Evolutionary conservation across 2,329 filamentous ascomycete species (phyloP).

Genomic region (Mycosphaerella sp.): DNA sequence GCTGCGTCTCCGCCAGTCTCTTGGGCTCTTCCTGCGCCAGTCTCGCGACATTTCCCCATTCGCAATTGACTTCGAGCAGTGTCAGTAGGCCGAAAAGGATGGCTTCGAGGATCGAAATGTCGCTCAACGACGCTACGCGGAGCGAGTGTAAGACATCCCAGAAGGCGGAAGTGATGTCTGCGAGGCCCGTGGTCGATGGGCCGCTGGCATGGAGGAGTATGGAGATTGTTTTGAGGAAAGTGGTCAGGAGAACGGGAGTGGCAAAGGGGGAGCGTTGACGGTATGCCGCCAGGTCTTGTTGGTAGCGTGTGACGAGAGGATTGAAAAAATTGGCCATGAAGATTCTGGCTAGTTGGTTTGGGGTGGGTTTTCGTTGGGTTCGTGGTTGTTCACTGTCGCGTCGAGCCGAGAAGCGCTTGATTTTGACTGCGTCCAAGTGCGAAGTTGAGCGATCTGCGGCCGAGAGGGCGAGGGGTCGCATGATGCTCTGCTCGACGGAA

Average conservation of each 20-base stretch:
- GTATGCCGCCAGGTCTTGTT: conserved; percentile 32
- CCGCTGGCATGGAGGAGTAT: conserved; percentile 78
- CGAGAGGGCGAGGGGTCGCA: conserved; percentile 72
- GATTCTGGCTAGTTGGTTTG: conserved; percentile 71
- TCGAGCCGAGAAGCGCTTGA: conserved; percentile 79
- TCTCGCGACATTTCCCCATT: conserved; percentile 51
- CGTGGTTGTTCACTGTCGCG: conserved; percentile 51
- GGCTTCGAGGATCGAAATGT: conserved; percentile 60
- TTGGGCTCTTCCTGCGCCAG: conserved; percentile 69
- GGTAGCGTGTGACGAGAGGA: conserved; percentile 68
- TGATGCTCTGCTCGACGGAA: conserved; percentile 62
- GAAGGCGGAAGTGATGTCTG: conserved; percentile 75
- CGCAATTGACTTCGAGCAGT: conserved; percentile 69
- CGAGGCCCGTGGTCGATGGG: conserved; percentile 66
- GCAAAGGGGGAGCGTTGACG: conserved; percentile 51
- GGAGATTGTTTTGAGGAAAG: conserved; percentile 80
- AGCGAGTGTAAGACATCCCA: conserved; percentile 75
- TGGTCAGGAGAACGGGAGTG: conserved; percentile 66
- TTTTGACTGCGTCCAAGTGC: conserved; percentile 70
- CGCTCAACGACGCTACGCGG: conserved; percentile 43
- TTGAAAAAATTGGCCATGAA: conserved; percentile 76
- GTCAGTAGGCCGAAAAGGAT: conserved; percentile 74
- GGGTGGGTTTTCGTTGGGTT: conserved; percentile 52
- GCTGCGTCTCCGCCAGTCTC: conserved; percentile 75
- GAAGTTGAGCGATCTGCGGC: conserved; percentile 75